Conservation (phyloP, 768 basidiomycete genomes). For the Mycena pura region DNA sequence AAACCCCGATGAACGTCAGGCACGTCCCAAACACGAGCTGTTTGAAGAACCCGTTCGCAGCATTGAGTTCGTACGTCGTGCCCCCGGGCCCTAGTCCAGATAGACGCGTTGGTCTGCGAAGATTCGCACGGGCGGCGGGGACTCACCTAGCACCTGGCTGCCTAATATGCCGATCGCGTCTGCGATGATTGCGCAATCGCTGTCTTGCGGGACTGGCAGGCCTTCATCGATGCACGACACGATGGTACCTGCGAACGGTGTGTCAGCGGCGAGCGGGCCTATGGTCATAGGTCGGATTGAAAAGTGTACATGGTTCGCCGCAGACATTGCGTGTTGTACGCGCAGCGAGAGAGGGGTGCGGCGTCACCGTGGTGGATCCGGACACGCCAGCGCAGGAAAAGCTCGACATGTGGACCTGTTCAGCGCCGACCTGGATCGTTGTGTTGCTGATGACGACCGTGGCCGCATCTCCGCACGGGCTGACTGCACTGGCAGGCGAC, state of each 20-base stretch:
- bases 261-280: not conserved
- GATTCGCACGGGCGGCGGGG: no score
- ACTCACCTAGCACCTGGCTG: not conserved
- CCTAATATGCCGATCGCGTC: not conserved
- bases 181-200: slow-evolving; percentile 7
- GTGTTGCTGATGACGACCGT: not conserved
- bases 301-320: not conserved
- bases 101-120: no score
- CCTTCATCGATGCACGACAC: not conserved
- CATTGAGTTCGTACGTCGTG: not conserved
- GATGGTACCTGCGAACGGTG: not conserved
- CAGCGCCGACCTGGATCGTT: not conserved
- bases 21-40: not conserved
- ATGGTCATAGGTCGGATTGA: no score
- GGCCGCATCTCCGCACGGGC: not conserved
- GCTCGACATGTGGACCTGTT: not conserved
- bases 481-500: not conserved
- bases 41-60: slow-evolving; percentile 7
- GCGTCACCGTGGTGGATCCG: no score
- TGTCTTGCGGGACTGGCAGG: not conserved
- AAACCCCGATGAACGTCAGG: slow-evolving; percentile 4
- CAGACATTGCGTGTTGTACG: not conserved
- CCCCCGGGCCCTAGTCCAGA: no score
- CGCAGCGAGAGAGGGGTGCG: not conserved
- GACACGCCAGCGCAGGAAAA: slow-evolving; percentile 4